Percentiles rank a stretch among this genome's conserved stretches.
These are phyloP conservation scores for Triticum urartu DNA, from an alignment of 176 grass and related monocot species.

Conservation along the genomic window DNA sequence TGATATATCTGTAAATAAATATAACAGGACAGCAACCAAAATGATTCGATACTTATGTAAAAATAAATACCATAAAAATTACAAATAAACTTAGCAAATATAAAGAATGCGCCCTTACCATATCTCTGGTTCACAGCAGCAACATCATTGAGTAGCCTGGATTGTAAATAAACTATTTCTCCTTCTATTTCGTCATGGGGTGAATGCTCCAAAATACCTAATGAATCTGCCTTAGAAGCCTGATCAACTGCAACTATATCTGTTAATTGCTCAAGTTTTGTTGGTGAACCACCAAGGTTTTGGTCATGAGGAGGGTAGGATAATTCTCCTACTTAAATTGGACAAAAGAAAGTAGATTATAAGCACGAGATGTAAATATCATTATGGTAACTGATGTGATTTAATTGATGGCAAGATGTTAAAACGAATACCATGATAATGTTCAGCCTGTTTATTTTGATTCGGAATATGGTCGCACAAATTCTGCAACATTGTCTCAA, in stretches of 20 bases:
- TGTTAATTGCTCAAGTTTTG: slow-evolving; percentile 24
- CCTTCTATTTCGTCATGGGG: slow-evolving; percentile 94
- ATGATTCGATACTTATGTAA: background rate
- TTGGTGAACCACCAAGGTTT: slow-evolving; percentile 2
- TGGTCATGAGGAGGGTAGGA: background rate
- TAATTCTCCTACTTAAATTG: slow-evolving; percentile 24
- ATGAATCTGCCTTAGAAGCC: slow-evolving; percentile 53
- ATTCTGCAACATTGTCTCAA: slow-evolving; percentile 56
- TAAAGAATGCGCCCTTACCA: slow-evolving; percentile 50
- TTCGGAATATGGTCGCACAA: slow-evolving; percentile 36
- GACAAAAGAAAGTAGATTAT: slow-evolving; percentile 15
- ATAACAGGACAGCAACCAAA: background rate
- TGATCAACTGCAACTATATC: slow-evolving; percentile 44
- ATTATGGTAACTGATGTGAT: background rate
- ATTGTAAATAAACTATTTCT: slow-evolving; percentile 84
- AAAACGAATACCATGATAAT: slow-evolving; percentile 54
- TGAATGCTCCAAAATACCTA: slow-evolving; percentile 59
- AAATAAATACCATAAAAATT: background rate
- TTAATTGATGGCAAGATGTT: background rate
- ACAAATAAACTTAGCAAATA: background rate
- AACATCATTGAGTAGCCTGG: slow-evolving; percentile 67
- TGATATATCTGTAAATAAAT: background rate
- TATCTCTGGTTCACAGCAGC: slow-evolving; percentile 54
- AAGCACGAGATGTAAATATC: slow-evolving; percentile 6
- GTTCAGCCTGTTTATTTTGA: slow-evolving; percentile 20